Percentiles rank a stretch among this genome's conserved stretches.
These are phyloP conservation scores for Salix udensis DNA, from an alignment of 345 rosid genomes.

Conservation along the genomic window DNA sequence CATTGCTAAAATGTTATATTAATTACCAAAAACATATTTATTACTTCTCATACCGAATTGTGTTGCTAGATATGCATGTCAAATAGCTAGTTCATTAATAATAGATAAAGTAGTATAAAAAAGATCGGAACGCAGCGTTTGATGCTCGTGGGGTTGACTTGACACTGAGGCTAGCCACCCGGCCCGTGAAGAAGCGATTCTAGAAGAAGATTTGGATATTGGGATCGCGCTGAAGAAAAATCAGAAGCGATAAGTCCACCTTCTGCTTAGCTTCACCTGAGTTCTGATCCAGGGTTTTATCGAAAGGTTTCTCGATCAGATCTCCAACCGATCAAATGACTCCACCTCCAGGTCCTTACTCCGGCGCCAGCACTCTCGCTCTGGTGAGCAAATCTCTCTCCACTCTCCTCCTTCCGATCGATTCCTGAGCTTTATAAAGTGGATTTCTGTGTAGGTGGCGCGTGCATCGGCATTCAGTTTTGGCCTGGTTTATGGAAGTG, in stretches of 20 bases:
- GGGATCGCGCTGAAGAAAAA: neutral
- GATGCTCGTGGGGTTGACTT: neutral
- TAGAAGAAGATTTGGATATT: neutral
- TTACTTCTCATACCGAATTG: too few relatives aligned
- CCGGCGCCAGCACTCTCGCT: slow-evolving; percentile 84
- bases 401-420: neutral
- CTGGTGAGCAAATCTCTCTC: slow-evolving; percentile 34
- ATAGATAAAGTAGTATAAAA: too few relatives aligned
- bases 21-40: too few relatives aligned
- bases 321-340: slow-evolving; percentile 10
- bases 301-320: neutral
- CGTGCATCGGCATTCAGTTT: slow-evolving; percentile 64
- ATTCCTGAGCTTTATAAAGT: neutral
- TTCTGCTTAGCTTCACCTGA: neutral
- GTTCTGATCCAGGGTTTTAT: neutral
- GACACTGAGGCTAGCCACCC: neutral
- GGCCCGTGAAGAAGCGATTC: neutral
- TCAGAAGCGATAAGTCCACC: neutral
- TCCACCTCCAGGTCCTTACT: slow-evolving; percentile 71
- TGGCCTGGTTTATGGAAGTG: slow-evolving; percentile 57
- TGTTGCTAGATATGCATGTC: too few relatives aligned
- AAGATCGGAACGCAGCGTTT: neutral
- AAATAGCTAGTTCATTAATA: too few relatives aligned
- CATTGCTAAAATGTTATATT: too few relatives aligned
- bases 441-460: slow-evolving; percentile 43